These are phyloP conservation scores for Citrullus amarus DNA, from an alignment of 306 rosid species.

Conservation along the genomic window DNA sequence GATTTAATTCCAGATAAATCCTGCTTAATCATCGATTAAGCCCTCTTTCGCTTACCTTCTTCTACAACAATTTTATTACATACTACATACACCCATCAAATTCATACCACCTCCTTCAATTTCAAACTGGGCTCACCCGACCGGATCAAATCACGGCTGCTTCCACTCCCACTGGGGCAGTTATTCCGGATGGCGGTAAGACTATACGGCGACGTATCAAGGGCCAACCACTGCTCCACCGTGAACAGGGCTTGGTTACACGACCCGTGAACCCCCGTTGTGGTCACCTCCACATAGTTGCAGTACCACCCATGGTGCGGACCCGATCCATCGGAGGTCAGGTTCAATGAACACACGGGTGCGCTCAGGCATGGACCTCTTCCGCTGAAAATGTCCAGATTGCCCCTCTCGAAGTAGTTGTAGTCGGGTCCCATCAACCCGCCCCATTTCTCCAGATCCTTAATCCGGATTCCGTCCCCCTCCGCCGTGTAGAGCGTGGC, in stretches of 20 bases:
- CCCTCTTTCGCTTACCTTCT: background rate
- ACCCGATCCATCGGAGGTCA: conserved; percentile 72
- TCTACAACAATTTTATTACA: background rate
- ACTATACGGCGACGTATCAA: conserved; percentile 51
- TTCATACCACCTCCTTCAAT: no score
- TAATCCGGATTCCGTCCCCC: conserved; percentile 48
- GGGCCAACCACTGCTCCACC: conserved; percentile 82
- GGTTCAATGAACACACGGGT: conserved; percentile 59
- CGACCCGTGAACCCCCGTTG: conserved; percentile 38
- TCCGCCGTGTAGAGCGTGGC: conserved; percentile 31
- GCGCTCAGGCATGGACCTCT: conserved; percentile 46
- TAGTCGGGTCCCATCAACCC: conserved; percentile 54
- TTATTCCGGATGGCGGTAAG: conserved; percentile 35
- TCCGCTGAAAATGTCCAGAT: conserved; percentile 81
- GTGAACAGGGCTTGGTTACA: conserved; percentile 39
- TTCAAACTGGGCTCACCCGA: no score
- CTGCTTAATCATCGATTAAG: background rate
- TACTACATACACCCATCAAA: background rate
- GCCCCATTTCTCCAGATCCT: conserved; percentile 49
- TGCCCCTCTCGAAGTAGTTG: conserved; percentile 81
- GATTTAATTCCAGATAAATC: background rate
- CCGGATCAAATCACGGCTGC: background rate
- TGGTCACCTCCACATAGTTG: conserved; percentile 65
- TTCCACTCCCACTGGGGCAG: conserved; percentile 16
- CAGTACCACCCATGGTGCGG: conserved; percentile 81